Evolutionary conservation across 441 rosid species (phyloP).

Genomic region (Biscutella auriculata): DNA sequence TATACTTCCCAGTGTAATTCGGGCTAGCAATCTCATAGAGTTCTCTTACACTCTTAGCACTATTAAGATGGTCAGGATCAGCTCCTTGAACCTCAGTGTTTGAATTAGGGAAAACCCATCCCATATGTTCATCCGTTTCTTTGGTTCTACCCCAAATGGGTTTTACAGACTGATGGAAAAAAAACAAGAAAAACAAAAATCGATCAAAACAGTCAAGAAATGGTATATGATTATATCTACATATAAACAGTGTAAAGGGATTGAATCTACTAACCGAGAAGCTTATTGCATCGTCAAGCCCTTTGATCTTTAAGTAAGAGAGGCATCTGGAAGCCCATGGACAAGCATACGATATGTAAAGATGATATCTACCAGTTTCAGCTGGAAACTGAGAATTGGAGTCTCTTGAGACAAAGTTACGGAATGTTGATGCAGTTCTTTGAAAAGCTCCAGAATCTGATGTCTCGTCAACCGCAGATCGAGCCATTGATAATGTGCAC

Average conservation of each 20-base stretch:
- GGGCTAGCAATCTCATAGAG: conserved; percentile 71
- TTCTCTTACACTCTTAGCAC: conserved; percentile 56
- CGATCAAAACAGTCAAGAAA: background rate
- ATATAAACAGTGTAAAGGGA: background rate
- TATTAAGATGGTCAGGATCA: conserved; percentile 56
- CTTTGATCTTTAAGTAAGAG: conserved; percentile 67
- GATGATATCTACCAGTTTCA: conserved; percentile 83
- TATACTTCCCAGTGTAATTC: conserved; percentile 60
- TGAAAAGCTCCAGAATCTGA: conserved; percentile 62
- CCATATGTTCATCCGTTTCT: conserved; percentile 74
- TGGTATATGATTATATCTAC: background rate
- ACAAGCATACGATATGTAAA: conserved; percentile 87
- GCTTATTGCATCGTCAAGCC: conserved; percentile 62
- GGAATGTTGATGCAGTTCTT: conserved; percentile 74
- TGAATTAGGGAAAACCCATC: conserved; percentile 73
- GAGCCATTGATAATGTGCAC: conserved; percentile 43
- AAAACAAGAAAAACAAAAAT: background rate
- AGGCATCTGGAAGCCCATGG: conserved; percentile 94
- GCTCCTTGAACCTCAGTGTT: conserved; percentile 63
- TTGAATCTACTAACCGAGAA: conserved; percentile 45
- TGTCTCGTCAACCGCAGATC: conserved; percentile 61
- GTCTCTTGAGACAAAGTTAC: conserved; percentile 48
- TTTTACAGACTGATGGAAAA: conserved; percentile 46
- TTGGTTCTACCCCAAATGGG: conserved; percentile 85
- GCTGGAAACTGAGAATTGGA: conserved; percentile 62